Evolutionary conservation across 495 filamentous ascomycete species (phyloP).

Genomic region (Rhizodiscina lignyota): DNA sequence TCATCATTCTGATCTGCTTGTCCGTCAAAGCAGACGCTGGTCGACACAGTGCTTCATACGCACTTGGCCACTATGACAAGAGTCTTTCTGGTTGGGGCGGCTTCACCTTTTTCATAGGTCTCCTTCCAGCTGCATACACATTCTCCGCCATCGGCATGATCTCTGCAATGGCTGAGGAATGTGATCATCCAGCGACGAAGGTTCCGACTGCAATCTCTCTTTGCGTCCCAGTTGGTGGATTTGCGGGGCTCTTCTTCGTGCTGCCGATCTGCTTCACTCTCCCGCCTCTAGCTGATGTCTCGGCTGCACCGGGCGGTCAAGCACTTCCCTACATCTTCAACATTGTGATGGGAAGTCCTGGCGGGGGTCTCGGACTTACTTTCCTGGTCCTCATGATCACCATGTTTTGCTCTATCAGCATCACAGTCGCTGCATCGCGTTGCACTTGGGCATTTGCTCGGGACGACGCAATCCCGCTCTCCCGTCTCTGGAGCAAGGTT

Average conservation of each 20-base stretch:
- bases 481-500: constrained; percentile 42
- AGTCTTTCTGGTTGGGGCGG: constrained; percentile 29
- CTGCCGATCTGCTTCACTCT: constrained; percentile 49
- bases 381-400: constrained; percentile 56
- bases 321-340: constrained; percentile 42
- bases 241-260: constrained; percentile 42
- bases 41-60: constrained; percentile 33
- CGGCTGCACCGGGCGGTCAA: constrained; percentile 37
- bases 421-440: constrained; percentile 39
- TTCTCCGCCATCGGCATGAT: constrained; percentile 46
- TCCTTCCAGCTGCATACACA: constrained; percentile 38
- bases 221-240: constrained; percentile 38
- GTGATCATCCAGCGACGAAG: constrained; percentile 36
- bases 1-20: constrained; percentile 42
- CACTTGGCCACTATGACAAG: constrained; percentile 46
- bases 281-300: constrained; percentile 31
- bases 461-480: constrained; percentile 52
- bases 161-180: constrained; percentile 30
- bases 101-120: constrained; percentile 31
- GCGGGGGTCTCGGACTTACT: constrained; percentile 54
- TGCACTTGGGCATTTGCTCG: constrained; percentile 47
- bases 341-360: constrained; percentile 37
- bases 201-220: constrained; percentile 43
- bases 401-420: constrained; percentile 41
- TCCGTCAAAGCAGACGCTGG: constrained; percentile 38